These are phyloP conservation scores for Populus pruinosa DNA, from an alignment of 345 rosid genomes.

Conservation along the genomic window DNA sequence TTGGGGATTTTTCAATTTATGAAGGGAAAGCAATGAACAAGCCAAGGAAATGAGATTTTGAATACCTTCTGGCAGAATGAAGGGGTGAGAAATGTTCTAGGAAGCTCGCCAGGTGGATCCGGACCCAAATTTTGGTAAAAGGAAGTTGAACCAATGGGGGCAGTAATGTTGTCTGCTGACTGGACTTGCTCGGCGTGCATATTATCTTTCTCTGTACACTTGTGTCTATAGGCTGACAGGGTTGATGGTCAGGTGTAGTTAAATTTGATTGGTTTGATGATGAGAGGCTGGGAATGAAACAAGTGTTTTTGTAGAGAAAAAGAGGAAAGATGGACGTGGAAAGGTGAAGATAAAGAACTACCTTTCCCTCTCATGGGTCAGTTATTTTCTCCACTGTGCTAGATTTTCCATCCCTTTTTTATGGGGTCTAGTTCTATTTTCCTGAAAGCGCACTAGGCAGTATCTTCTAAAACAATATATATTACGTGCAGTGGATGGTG, in stretches of 20 bases:
- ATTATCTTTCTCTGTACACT: slow-evolving; percentile 22
- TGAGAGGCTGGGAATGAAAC: slow-evolving; percentile 3
- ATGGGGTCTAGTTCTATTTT: slow-evolving; percentile 9
- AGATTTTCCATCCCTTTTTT: slow-evolving; percentile 10
- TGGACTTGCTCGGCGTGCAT: slow-evolving; percentile 24
- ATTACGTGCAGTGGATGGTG: slow-evolving; percentile 27
- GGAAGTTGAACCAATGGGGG: slow-evolving; percentile 21
- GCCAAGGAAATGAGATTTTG: slow-evolving; percentile 11
- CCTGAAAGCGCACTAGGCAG: slow-evolving; percentile 13
- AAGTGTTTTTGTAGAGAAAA: slow-evolving; percentile 13
- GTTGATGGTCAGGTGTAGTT: slow-evolving; percentile 24
- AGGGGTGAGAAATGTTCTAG: neutral
- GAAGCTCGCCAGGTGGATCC: slow-evolving; percentile 4
- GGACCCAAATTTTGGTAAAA: slow-evolving; percentile 18
- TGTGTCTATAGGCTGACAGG: slow-evolving; percentile 34
- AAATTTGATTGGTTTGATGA: slow-evolving; percentile 30
- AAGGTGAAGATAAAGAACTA: neutral
- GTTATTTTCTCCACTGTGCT: neutral
- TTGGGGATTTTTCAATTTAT: slow-evolving; percentile 12
- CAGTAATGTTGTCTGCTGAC: slow-evolving; percentile 4
- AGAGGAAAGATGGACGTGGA: neutral
- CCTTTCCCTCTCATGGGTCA: neutral
- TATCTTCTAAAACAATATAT: slow-evolving; percentile 10
- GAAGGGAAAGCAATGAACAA: neutral
- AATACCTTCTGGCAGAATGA: slow-evolving; percentile 11